These are phyloP conservation scores for Leccinum arenicola DNA, from an alignment of 768 basidiomycete genomes.

Conservation along the genomic window DNA sequence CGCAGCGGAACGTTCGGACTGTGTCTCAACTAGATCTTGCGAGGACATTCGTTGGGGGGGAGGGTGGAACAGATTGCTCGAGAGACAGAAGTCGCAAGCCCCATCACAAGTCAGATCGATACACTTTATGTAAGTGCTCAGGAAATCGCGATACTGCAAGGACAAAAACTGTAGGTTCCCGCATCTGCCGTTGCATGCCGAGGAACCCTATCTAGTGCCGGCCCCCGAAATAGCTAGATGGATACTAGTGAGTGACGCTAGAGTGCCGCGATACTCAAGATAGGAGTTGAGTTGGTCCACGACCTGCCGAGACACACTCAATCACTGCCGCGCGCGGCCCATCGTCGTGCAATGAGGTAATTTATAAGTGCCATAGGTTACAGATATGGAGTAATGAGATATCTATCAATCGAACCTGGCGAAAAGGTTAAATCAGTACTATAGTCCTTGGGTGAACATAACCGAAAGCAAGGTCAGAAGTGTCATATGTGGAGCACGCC, in stretches of 20 bases:
- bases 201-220: slow-evolving; percentile 14
- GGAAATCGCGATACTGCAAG: slow-evolving; percentile 8
- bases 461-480: slow-evolving; percentile 17
- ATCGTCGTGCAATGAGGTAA: neutral
- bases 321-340: neutral
- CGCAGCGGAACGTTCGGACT: neutral
- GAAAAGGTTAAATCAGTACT: slow-evolving; percentile 9
- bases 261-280: slow-evolving; percentile 1
- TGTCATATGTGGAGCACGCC: slow-evolving; percentile 82
- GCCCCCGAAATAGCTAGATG: neutral
- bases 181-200: slow-evolving; percentile 12
- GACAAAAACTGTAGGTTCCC: slow-evolving; percentile 1
- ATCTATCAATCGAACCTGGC: neutral
- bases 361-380: neutral
- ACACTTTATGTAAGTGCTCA: slow-evolving; percentile 16
- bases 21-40: neutral
- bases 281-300: neutral
- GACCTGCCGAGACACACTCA: neutral
- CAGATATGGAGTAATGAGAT: neutral
- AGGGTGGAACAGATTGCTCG: neutral
- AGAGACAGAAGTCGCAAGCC: neutral
- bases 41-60: slow-evolving; percentile 4
- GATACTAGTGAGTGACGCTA: neutral
- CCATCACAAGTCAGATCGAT: slow-evolving; percentile 1
- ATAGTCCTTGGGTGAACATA: neutral